Percentiles rank a stretch among this genome's conserved stretches.
phyloP scores from a whole-genome alignment of 192 early-diverging fungal species.

The Coemansia furcata region DNA sequence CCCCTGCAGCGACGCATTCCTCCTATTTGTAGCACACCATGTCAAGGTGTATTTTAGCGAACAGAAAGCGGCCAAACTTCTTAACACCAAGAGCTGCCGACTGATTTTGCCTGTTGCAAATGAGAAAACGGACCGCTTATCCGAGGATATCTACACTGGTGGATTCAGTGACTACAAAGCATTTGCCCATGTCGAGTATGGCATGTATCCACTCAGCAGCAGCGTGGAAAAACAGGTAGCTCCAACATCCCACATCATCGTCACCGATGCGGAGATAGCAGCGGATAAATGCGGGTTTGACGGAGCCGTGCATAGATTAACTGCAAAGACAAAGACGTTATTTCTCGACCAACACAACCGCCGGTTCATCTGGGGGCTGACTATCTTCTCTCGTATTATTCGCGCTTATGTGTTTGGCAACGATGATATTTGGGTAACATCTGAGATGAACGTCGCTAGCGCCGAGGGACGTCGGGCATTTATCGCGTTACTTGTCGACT shows the following conservation, averaged over 20 bases:
- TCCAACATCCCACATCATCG: not conserved
- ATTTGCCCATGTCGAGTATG: not conserved
- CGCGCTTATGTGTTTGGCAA: not conserved
- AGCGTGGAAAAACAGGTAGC: not conserved
- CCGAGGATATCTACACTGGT: not conserved
- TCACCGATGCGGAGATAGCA: not conserved
- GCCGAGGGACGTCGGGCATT: not conserved
- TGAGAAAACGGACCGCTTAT: not conserved
- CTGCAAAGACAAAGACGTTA: not conserved
- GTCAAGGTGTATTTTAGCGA: not conserved
- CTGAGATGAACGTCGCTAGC: not conserved
- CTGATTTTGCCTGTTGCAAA: not conserved
- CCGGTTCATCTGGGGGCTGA: slow-evolving; percentile 17
- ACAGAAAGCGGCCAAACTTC: not conserved
- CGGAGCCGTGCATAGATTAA: not conserved
- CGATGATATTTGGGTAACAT: not conserved
- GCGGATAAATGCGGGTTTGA: not conserved
- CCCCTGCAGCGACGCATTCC: not conserved
- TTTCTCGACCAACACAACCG: slow-evolving; percentile 4
- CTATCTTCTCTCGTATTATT: not conserved
- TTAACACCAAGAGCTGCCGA: not conserved
- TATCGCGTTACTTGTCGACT: slow-evolving; percentile 11
- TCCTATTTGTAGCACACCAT: not conserved
- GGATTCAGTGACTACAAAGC: not conserved
- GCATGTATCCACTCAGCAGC: not conserved